Conservation (phyloP, 1,284 basidiomycete species). For the Chalciporus sp. region DNA sequence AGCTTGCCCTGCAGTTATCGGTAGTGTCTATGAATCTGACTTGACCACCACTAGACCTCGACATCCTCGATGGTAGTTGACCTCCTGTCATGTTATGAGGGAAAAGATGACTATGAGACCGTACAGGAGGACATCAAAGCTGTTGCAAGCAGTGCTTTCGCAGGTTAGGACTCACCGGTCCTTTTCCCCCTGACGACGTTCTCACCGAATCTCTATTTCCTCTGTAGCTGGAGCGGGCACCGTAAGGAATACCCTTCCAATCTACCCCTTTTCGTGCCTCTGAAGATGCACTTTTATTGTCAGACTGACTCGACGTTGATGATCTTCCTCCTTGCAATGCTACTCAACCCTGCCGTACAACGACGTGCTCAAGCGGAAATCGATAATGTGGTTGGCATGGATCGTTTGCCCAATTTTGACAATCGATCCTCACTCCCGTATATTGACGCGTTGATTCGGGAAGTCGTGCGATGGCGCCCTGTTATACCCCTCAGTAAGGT, state of each 20-base stretch:
- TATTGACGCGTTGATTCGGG: constrained; percentile 10
- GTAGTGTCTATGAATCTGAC: background rate
- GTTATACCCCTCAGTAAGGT: constrained; percentile 5
- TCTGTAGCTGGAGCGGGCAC: constrained; percentile 5
- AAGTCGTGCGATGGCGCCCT: constrained; percentile 12
- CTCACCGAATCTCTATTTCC: background rate
- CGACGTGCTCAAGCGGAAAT: constrained; percentile 13
- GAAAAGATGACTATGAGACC: background rate
- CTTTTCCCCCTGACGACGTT: background rate
- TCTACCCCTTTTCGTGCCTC: background rate
- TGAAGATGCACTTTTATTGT: background rate
- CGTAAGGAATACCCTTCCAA: background rate
- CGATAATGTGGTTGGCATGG: constrained; percentile 6
- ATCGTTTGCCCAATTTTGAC: constrained; percentile 5
- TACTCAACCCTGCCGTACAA: constrained; percentile 8
- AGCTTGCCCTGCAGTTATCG: background rate
- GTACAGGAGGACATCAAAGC: constrained; percentile 1
- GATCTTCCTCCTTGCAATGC: constrained; percentile 10
- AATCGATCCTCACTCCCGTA: constrained; percentile 10
- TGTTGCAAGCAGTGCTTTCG: constrained; percentile 5
- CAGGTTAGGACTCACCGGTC: background rate
- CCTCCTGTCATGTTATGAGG: constrained; percentile 2
- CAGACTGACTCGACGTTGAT: constrained; percentile 1
- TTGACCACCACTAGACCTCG: background rate
- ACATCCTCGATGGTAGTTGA: constrained; percentile 3